Evolutionary conservation across 768 basidiomycete species (phyloP), one percentile per base, ranked within the genome.

Genomic region (Rubroboletus satanas): DNA sequence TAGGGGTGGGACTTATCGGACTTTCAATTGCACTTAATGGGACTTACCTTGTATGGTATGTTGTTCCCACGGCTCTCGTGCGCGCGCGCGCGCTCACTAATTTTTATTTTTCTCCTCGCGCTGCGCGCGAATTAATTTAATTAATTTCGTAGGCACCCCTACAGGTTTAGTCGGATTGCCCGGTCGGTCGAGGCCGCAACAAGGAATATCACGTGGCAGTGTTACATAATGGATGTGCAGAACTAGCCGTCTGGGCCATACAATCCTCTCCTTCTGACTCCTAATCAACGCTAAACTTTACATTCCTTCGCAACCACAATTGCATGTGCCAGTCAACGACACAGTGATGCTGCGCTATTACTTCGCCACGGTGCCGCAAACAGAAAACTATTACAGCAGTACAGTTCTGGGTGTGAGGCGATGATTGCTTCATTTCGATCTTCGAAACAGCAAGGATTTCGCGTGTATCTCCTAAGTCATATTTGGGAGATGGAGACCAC

Each of bases 391-490:
- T 5, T 5, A 26, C 26, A 28, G 2, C 2, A 37, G 4, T n/a
- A 21, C 37, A 15, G 36, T 23, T 18, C 31, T 54, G 39, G 36
- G 28, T 28, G 32, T 53, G 58, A 57, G 62, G 62, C 62, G 51
- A 63, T 63, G 62, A 33, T 31, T 14, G 32, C 36, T 52, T 60
- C 57, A 54, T 63, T 54, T 63, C 44, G 52, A 62, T 55, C 36
- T 54, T 38, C 45, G 42, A 49, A 54, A 52, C 55, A 44, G 62
- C 62, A 56, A 52, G 58, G 45, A 51, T 48, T 49, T 48, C 50
- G 55, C 62, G 55, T 57, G 62, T 57, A 49, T 29, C 62, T 54
- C 58, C 62, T 54, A 49, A 49, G 41, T 42, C 26, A 44, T 28
- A 35, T 51, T 47, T 37, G 17, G n/a, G 52, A 45, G 44, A 60